These are phyloP conservation scores for Deinandra increscens DNA, from an alignment of 129 eudicot genomes.

Conservation along the genomic window DNA sequence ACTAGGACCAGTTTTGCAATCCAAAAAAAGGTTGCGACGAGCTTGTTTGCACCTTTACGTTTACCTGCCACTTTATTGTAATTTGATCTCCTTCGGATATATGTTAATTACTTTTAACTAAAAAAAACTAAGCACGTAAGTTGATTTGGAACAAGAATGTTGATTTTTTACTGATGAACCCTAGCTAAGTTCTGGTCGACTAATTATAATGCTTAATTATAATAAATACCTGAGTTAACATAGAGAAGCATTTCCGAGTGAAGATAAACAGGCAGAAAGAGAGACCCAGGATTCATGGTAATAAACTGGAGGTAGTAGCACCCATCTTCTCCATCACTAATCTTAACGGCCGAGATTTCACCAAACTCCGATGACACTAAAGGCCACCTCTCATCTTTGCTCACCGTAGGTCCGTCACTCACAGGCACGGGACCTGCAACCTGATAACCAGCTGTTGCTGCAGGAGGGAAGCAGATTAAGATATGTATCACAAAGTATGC, in stretches of 20 bases:
- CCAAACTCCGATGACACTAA: slow-evolving; percentile 58
- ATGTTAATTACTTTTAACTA: too few relatives aligned
- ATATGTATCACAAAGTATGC: slow-evolving; percentile 11
- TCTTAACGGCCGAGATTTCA: slow-evolving; percentile 51
- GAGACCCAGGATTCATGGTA: slow-evolving; percentile 62
- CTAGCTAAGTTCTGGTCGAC: too few relatives aligned
- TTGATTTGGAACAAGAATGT: too few relatives aligned
- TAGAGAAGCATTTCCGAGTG: slow-evolving; percentile 77
- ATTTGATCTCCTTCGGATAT: too few relatives aligned
- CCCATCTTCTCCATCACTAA: slow-evolving; percentile 43
- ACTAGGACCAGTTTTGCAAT: too few relatives aligned
- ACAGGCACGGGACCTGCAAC: slow-evolving; percentile 1
- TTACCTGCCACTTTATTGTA: too few relatives aligned
- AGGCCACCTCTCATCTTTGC: slow-evolving; percentile 42
- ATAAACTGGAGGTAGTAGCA: slow-evolving; percentile 71
- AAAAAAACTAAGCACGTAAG: too few relatives aligned
- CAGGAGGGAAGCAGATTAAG: slow-evolving; percentile 14
- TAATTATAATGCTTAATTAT: too few relatives aligned
- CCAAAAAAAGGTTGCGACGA: too few relatives aligned
- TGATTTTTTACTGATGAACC: too few relatives aligned
- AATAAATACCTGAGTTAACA: slow-evolving; percentile 92
- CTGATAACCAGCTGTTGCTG: not conserved
- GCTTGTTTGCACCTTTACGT: too few relatives aligned
- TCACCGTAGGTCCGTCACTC: slow-evolving; percentile 44
- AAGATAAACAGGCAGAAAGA: slow-evolving; percentile 72